These are phyloP conservation scores for Cercospora sp. DNA, from an alignment of 2,329 filamentous ascomycete species.

Conservation along the genomic window DNA sequence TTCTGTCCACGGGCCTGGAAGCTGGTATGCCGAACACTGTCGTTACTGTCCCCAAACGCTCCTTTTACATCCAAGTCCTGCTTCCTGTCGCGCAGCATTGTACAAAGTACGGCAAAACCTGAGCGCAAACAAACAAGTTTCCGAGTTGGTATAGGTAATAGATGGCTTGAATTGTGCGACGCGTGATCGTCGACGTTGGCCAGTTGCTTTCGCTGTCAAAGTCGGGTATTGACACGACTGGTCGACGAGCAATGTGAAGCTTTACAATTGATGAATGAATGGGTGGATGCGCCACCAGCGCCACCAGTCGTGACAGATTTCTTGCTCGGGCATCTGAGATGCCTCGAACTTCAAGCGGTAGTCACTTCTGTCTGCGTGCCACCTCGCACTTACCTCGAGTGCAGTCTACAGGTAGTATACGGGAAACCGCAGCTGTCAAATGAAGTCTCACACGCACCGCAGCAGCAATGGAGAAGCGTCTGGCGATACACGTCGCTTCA, in stretches of 20 bases:
- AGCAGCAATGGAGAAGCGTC: background rate
- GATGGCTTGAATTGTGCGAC: background rate
- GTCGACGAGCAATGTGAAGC: background rate
- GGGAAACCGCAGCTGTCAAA: background rate
- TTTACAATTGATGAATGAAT: background rate
- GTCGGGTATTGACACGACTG: background rate
- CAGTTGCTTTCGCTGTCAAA: background rate
- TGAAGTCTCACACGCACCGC: background rate
- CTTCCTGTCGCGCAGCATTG: background rate
- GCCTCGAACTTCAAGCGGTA: background rate
- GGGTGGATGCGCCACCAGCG: background rate
- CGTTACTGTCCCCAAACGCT: background rate
- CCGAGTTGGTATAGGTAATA: background rate
- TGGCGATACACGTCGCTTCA: background rate
- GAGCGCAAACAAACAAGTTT: conserved; percentile 1
- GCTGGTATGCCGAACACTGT: background rate
- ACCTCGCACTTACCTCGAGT: background rate
- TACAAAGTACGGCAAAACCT: background rate
- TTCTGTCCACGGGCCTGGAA: background rate
- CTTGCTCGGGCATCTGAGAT: background rate
- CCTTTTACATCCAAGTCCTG: background rate
- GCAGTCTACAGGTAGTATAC: background rate
- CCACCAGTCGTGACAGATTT: background rate
- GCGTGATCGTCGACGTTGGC: background rate
- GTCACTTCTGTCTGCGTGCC: background rate